Evolutionary conservation across 306 rosid species (phyloP), one percentile per base, ranked within the genome.

Genomic region (Citrullus amarus): DNA sequence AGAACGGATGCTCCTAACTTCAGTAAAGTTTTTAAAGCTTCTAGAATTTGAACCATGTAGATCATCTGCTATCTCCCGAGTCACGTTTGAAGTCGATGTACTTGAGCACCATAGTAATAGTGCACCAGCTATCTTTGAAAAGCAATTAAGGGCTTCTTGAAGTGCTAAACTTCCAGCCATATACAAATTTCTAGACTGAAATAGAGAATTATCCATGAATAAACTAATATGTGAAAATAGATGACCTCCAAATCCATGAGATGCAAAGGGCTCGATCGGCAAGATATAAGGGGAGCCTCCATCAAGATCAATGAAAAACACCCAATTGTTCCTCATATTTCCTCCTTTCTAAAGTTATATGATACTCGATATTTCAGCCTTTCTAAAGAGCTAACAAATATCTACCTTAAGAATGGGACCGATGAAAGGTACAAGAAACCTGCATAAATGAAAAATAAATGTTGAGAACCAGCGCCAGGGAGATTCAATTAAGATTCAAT

Each of bases 41-140:
- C 88, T 85, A 18, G 83, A 75, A 66, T 83, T 76, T 51, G 88
- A 81, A 80, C 84, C 85, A 59, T 80, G 82, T 71, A 81, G 14
- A 43, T 87, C 83, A 50, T 86, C 83, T 18, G 79, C 77, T 67
- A 88, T 84, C 55, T 84, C 89, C 78, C 34, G 79, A 25, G 82
- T 81, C 48, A 81, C 80, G 80, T 86, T 88, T 68, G 87, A 38
- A 55, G 54, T 65, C 8, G 83, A 61, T 6, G 88, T 83, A 83
- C 89, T 75, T n/a, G 90, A 85, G 79, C 87, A 81, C 87, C 87
- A 87, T 20, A 86, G 53, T 50, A 87, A 53, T 10, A 91, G 78
- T 59, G 90, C 90, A 22, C 97, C 93, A 9, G 96, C 91, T 16
- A 91, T 65, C 79, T 82, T 89, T 38, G 98, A 86, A 11, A 96